Conservation (phyloP, 1,139 yeast genomes). For the Yamadazyma spencermartinsiae region DNA sequence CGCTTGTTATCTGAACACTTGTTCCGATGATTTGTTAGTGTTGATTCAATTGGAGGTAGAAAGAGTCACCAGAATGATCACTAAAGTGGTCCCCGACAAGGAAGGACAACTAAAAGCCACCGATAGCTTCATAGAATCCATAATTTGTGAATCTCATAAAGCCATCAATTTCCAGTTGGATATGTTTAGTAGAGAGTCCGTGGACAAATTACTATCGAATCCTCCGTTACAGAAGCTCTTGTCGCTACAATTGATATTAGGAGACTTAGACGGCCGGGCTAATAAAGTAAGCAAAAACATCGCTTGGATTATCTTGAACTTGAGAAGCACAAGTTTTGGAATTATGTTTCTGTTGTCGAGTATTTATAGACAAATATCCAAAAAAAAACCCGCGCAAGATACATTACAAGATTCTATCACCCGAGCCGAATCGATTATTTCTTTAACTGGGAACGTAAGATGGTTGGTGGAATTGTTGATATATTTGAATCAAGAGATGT, state of each 20-base stretch:
- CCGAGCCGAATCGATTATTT: constrained; percentile 57
- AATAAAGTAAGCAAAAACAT: constrained; percentile 50
- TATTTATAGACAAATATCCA: constrained; percentile 55
- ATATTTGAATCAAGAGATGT: constrained; percentile 66
- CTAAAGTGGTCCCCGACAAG: constrained; percentile 18
- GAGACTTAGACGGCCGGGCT: constrained; percentile 50
- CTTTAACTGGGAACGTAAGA: constrained; percentile 69
- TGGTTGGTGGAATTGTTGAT: constrained; percentile 77
- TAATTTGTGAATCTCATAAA: constrained; percentile 64
- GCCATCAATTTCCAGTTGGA: constrained; percentile 72
- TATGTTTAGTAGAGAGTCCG: constrained; percentile 59
- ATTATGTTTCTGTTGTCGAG: constrained; percentile 71
- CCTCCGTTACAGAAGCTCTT: constrained; percentile 71
- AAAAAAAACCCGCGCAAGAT: constrained; percentile 51
- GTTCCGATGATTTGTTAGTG: constrained; percentile 67
- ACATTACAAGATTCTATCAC: constrained; percentile 53
- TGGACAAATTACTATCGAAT: constrained; percentile 68
- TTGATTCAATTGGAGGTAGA: constrained; percentile 50
- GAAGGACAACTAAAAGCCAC: constrained; percentile 22
- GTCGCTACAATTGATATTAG: constrained; percentile 65
- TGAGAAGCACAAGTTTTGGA: constrained; percentile 72
- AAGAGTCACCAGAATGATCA: constrained; percentile 21
- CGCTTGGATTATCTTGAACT: constrained; percentile 68
- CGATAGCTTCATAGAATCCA: constrained; percentile 40
- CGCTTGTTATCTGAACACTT: constrained; percentile 63